Base-by-base conservation (phyloP, 2,329 filamentous ascomycete species). In the Xylariales sp. region DNA sequence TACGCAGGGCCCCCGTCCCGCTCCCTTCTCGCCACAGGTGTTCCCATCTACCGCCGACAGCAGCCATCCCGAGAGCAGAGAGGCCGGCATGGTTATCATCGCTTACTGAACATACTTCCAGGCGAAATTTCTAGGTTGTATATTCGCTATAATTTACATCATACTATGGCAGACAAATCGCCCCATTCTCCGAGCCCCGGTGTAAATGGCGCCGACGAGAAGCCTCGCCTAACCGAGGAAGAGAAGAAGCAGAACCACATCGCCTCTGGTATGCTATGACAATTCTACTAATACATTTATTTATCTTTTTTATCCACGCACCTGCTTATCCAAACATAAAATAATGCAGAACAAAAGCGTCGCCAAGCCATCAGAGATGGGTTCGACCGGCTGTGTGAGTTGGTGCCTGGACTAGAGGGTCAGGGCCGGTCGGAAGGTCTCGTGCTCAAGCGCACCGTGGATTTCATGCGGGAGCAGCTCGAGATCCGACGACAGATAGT, bases 351-450 rank as follows among this genome's bases (percentile, higher is more conserved):
- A 47, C 70, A 75, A 49, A 75, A 84, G 61, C 77, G 81, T 24
- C 77, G 81, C 30, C 75, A 81, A 40, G 85, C 84, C 12, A 95
- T 95, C 48, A 76, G 89, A 32, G 81, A 87, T 41, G 87, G 85
- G 40, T 95, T 94, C 58, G 88, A 95, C 59, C 76, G 81, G 23
- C 74, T 95, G 18, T 86, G 86, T 13, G 77, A 82, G 37, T 72
- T 94, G 21, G 87, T 95, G 1, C 89, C 89, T 0, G 88, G 86
- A 1, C 72, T 94, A 37, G 77, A 87, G 51, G 89, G 89, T 1
- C 85, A 90, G 54, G 89, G 85, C 1, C 80, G 88, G 31, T 93
- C 87, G 46, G 89, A 95, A 60, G 87, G 86, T 19, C 71, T 88
- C 14, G 88, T 95, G n/a, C 70, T 95, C 16, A 78, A 81, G 45